phyloP scores from a whole-genome alignment of 257 asterid species.

The Ophiorrhiza pumila region DNA sequence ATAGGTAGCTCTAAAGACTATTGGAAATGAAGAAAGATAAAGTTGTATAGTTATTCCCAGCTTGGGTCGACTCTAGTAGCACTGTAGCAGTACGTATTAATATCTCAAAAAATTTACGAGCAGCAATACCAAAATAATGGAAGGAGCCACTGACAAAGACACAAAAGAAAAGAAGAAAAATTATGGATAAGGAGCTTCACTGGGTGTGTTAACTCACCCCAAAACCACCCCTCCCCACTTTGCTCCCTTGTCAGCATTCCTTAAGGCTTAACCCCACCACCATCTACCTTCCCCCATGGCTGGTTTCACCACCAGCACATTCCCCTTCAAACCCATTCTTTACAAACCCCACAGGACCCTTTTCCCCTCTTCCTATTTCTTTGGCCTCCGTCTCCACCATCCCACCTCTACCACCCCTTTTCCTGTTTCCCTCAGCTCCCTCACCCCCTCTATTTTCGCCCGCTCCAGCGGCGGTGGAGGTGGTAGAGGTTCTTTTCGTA shows the following conservation, averaged over 20 bases:
- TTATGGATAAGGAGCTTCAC: conserved; percentile 30
- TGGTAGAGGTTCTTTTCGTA: conserved; percentile 32
- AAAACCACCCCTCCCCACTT: not conserved
- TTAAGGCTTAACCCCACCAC: not conserved
- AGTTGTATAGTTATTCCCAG: too few species aligned
- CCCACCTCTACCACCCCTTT: conserved; percentile 6
- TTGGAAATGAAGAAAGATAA: too few species aligned
- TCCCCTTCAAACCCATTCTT: conserved; percentile 49
- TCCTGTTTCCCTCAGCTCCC: conserved; percentile 12
- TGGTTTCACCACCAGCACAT: conserved; percentile 79
- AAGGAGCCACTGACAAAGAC: not conserved
- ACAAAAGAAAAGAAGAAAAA: not conserved
- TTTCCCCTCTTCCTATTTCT: conserved; percentile 19
- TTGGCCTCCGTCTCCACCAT: conserved; percentile 32
- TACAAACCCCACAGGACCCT: conserved; percentile 28
- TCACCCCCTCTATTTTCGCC: conserved; percentile 40
- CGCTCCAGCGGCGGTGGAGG: conserved; percentile 53
- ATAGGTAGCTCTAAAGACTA: too few species aligned
- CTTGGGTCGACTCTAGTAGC: too few species aligned
- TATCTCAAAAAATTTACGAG: too few species aligned
- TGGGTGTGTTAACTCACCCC: not conserved
- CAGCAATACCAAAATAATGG: too few species aligned
- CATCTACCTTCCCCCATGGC: conserved; percentile 54
- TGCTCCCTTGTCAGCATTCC: conserved; percentile 9
- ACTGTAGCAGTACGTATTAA: too few species aligned